phyloP scores from a whole-genome alignment of 2,329 filamentous ascomycete species.

The Metarhizium sp. region DNA sequence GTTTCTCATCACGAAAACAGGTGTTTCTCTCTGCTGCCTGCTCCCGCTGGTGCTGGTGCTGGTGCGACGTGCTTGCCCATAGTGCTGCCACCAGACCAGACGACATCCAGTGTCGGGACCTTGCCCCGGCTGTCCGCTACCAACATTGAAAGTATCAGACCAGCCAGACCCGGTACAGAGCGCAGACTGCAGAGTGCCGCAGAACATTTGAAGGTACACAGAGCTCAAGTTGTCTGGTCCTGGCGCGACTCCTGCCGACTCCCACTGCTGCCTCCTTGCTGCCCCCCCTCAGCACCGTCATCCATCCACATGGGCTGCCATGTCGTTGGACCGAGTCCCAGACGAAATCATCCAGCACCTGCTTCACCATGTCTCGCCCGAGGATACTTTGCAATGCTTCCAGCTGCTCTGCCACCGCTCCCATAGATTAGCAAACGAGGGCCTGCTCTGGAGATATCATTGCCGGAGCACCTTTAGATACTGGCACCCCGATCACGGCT shows the following conservation, averaged over 20 bases:
- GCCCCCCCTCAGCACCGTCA: not conserved
- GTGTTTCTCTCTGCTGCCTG: not conserved
- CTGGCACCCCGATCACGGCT: slow-evolving; percentile 62
- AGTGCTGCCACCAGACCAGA: too few species aligned
- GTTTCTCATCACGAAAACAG: not conserved
- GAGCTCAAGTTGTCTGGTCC: not conserved
- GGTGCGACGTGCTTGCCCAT: not conserved
- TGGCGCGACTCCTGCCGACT: not conserved
- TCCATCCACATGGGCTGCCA: slow-evolving; percentile 13
- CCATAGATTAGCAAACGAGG: slow-evolving; percentile 56
- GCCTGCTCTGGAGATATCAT: slow-evolving; percentile 70
- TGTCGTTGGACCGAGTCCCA: slow-evolving; percentile 47
- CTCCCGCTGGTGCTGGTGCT: not conserved
- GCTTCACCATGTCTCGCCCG: slow-evolving; percentile 52
- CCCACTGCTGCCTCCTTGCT: not conserved
- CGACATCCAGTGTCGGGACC: too few species aligned
- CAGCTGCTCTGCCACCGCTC: slow-evolving; percentile 54
- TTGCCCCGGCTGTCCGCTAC: too few species aligned
- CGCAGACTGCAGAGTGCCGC: too few species aligned
- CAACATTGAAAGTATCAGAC: too few species aligned
- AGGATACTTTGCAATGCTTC: slow-evolving; percentile 39
- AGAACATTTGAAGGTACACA: too few species aligned
- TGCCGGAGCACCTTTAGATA: slow-evolving; percentile 61
- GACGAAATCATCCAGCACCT: slow-evolving; percentile 82
- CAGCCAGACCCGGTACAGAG: too few species aligned